Percentiles rank a stretch among this genome's conserved stretches.
These are phyloP conservation scores for Hypoxylon sp. DNA, from an alignment of 2,329 filamentous ascomycete genomes.

Conservation along the genomic window DNA sequence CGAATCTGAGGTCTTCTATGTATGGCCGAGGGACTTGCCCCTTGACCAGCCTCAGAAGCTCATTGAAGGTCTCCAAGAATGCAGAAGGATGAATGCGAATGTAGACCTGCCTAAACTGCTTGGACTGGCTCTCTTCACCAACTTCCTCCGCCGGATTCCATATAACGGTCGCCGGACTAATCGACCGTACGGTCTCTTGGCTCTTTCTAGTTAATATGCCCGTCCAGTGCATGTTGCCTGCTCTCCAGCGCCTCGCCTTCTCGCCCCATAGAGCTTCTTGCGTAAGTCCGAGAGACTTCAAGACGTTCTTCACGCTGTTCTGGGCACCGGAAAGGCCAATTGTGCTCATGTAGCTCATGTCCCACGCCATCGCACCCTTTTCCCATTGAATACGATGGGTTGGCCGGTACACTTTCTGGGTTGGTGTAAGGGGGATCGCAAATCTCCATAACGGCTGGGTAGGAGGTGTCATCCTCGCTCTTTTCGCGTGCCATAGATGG, in stretches of 20 bases:
- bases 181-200: constrained; percentile 60
- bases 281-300: constrained; percentile 70
- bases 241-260: constrained; percentile 75
- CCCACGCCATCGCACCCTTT: constrained; percentile 85
- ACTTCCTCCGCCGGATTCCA: constrained; percentile 67
- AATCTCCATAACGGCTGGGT: constrained; percentile 89
- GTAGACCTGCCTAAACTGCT: constrained; percentile 59
- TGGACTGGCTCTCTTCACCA: constrained; percentile 31
- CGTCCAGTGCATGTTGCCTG: constrained; percentile 58
- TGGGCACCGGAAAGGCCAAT: constrained; percentile 76
- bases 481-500: constrained; percentile 91
- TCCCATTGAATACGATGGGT: constrained; percentile 81
- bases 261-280: constrained; percentile 68
- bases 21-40: constrained; percentile 67
- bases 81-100: constrained; percentile 84
- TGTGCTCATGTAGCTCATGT: constrained; percentile 92
- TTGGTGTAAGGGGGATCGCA: constrained; percentile 82
- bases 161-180: constrained; percentile 76
- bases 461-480: constrained; percentile 85
- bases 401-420: constrained; percentile 86
- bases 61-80: constrained; percentile 73
- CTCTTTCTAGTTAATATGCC: constrained; percentile 61
- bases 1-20: constrained; percentile 74
- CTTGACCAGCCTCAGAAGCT: constrained; percentile 65
- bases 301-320: constrained; percentile 68